Conservation (phyloP, 192 early-diverging fungal genomes). For the Geranomyces michiganensis region DNA sequence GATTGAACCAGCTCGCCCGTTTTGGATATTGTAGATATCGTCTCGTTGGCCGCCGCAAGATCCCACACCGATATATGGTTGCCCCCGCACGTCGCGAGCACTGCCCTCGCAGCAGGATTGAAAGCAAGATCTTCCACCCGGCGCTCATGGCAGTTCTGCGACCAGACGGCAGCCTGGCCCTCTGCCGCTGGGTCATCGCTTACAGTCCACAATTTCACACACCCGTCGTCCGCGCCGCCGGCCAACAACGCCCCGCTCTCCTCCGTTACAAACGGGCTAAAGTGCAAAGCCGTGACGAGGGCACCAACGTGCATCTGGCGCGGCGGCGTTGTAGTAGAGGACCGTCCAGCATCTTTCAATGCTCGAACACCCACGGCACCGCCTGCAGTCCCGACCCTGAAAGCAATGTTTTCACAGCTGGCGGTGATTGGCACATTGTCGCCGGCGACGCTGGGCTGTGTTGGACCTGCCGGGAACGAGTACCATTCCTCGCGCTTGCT, state of each 20-base stretch:
- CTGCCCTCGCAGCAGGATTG: slow-evolving; percentile 30
- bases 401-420: slow-evolving; percentile 17
- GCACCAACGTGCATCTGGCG: slow-evolving; percentile 2
- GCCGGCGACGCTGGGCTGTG: slow-evolving; percentile 8
- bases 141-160: slow-evolving; percentile 2
- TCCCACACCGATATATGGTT: slow-evolving; percentile 29
- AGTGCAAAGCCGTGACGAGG: slow-evolving; percentile 19
- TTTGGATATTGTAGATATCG: neutral
- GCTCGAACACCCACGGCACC: slow-evolving; percentile 18
- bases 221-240: slow-evolving; percentile 29
- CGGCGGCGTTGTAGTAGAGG: neutral
- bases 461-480: neutral
- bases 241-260: neutral
- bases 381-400: slow-evolving; percentile 19
- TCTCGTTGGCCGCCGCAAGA: neutral
- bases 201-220: slow-evolving; percentile 19
- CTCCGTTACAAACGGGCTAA: neutral
- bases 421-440: slow-evolving; percentile 23
- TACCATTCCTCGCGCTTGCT: slow-evolving; percentile 35
- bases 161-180: neutral
- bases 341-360: neutral
- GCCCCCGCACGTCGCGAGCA: slow-evolving; percentile 18
- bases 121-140: slow-evolving; percentile 29
- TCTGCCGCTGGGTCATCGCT: neutral
- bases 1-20: slow-evolving; percentile 51